Conservation (phyloP, 257 asterid species). For the Cordia subcordata region DNA sequence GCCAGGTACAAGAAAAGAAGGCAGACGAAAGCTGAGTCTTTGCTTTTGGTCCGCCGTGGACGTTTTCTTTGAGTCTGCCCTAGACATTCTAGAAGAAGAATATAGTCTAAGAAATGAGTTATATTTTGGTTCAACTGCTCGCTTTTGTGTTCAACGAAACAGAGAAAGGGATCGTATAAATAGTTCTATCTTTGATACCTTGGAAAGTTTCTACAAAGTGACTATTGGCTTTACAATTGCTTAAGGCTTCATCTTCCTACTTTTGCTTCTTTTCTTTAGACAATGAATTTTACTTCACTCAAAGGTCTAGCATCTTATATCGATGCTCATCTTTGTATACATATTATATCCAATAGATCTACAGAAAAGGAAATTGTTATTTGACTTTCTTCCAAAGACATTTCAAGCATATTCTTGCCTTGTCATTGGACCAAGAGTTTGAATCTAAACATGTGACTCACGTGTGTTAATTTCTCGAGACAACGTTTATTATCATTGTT, state of each 20-base stretch:
- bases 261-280: constrained; percentile 16
- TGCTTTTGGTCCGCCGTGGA: background rate
- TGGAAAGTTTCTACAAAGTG: constrained; percentile 6
- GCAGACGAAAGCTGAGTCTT: background rate
- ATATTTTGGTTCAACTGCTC: background rate
- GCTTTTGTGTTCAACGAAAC: background rate
- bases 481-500: too few species aligned
- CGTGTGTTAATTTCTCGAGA: background rate
- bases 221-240: constrained; percentile 3
- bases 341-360: too few species aligned
- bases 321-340: background rate
- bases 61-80: background rate
- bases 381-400: background rate
- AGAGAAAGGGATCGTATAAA: constrained; percentile 3
- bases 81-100: background rate
- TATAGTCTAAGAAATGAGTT: background rate
- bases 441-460: background rate
- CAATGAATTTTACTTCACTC: constrained; percentile 13
- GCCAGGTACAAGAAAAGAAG: background rate
- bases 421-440: background rate
- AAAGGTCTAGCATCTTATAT: constrained; percentile 16
- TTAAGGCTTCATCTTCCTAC: constrained; percentile 7
- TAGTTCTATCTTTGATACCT: constrained; percentile 26
- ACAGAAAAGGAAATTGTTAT: background rate
- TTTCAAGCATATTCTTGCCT: constrained; percentile 9